Evolutionary conservation across 2,329 filamentous ascomycete genomes (phyloP).

Genomic region (Xylariaceae sp.): DNA sequence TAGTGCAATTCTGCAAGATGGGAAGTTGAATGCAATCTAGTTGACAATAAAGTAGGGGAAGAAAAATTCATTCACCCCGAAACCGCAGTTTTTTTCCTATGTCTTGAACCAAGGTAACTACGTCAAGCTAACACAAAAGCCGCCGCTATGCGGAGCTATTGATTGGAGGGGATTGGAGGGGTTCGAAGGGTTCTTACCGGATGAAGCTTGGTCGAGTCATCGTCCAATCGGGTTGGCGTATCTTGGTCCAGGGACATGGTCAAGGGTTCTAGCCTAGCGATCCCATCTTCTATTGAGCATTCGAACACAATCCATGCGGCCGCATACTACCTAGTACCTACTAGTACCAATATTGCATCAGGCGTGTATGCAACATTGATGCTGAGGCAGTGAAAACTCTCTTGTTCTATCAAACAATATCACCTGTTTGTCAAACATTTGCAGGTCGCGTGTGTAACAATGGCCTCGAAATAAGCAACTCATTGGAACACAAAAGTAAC

Average conservation of each 20-base stretch:
- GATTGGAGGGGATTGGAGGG: constrained; percentile 16
- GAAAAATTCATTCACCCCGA: constrained; percentile 25
- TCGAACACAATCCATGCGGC: no score
- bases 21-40: background rate
- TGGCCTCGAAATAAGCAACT: no score
- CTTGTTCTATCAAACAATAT: no score
- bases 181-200: constrained; percentile 2
- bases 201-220: constrained; percentile 11
- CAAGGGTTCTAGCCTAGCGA: no score
- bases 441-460: no score
- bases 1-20: background rate
- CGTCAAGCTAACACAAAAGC: constrained; percentile 29
- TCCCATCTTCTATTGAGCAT: no score
- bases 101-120: constrained; percentile 16
- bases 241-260: background rate
- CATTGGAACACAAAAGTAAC: no score
- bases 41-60: constrained; percentile 7
- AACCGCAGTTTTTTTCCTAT: constrained; percentile 23
- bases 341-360: no score
- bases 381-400: no score
- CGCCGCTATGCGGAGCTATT: constrained; percentile 17
- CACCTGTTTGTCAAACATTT: no score
- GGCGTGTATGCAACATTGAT: no score
- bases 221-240: constrained; percentile 18
- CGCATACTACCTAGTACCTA: no score